Conservation (phyloP, 768 basidiomycete species). For the Tricholoma furcatifolium region DNA sequence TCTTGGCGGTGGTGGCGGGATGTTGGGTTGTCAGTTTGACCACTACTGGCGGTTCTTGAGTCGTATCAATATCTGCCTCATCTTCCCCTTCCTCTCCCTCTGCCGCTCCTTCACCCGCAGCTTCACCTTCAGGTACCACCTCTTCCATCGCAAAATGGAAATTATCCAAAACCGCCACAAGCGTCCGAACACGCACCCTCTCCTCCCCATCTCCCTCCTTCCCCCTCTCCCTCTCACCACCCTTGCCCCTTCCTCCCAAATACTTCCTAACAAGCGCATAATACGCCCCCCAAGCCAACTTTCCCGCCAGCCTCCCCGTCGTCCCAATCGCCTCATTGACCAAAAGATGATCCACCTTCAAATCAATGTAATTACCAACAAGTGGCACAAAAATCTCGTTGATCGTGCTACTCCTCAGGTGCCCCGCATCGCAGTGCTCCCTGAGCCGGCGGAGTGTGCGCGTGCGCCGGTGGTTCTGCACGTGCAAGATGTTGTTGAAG, state of each 20-base stretch:
- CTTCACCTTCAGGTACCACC: conserved; percentile 32
- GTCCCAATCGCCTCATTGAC: conserved; percentile 86
- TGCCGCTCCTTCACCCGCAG: conserved; percentile 26
- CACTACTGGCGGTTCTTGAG: background rate
- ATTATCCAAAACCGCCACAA: conserved; percentile 82
- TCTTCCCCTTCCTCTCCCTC: conserved; percentile 34
- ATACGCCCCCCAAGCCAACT: conserved; percentile 84
- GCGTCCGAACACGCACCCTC: conserved; percentile 78
- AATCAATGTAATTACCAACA: conserved; percentile 74
- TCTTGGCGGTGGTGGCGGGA: conserved; percentile 34
- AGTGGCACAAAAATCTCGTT: conserved; percentile 86
- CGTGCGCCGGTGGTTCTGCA: conserved; percentile 87
- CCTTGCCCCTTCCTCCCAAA: conserved; percentile 63
- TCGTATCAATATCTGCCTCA: conserved; percentile 11
- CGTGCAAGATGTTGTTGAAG: conserved; percentile 94
- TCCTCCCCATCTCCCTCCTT: conserved; percentile 69
- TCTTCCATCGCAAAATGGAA: conserved; percentile 91
- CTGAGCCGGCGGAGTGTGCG: conserved; percentile 84
- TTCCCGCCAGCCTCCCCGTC: conserved; percentile 74
- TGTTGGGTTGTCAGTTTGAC: background rate
- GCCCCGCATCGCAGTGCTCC: conserved; percentile 68
- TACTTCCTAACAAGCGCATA: conserved; percentile 79
- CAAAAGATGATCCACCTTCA: conserved; percentile 77
- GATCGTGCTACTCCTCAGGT: conserved; percentile 66
- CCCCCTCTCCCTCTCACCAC: conserved; percentile 66